Evolutionary conservation across 2,329 filamentous ascomycete species (phyloP).

Genomic region (Emergomyces pasteurianus): DNA sequence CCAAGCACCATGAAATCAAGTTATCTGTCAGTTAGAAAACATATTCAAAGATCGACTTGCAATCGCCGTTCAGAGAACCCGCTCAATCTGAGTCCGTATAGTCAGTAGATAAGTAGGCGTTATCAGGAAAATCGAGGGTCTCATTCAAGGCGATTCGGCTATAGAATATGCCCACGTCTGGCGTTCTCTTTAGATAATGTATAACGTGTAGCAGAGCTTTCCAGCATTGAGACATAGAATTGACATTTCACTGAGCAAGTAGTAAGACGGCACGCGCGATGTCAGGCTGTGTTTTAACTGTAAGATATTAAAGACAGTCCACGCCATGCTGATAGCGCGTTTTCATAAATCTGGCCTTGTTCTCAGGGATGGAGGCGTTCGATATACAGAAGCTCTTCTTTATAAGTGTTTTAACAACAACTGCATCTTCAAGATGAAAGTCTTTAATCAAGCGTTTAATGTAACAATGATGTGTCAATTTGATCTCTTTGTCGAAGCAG

Average conservation of each 20-base stretch:
- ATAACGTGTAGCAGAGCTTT: not conserved
- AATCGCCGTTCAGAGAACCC: not conserved
- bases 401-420: not conserved
- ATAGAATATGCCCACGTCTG: not conserved
- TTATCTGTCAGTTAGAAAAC: constrained; percentile 5
- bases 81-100: not conserved
- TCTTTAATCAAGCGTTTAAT: not conserved
- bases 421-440: not conserved
- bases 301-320: not conserved
- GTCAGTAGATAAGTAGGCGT: not conserved
- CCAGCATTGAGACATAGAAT: not conserved
- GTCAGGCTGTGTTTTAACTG: not conserved
- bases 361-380: not conserved
- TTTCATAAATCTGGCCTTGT: not conserved
- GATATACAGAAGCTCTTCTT: not conserved
- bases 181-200: not conserved
- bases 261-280: not conserved
- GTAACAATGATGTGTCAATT: not conserved
- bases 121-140: no score
- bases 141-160: not conserved
- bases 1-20: constrained; percentile 7
- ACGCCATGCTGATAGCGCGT: not conserved
- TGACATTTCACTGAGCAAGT: not conserved
- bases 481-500: not conserved
- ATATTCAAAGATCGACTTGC: constrained; percentile 5